A percentile compares a stretch with the other conserved stretches of the same genome.
Evolutionary conservation across 371 early-diverging fungal species (phyloP).

Genomic region (Thermomucor indicae-seudaticae): DNA sequence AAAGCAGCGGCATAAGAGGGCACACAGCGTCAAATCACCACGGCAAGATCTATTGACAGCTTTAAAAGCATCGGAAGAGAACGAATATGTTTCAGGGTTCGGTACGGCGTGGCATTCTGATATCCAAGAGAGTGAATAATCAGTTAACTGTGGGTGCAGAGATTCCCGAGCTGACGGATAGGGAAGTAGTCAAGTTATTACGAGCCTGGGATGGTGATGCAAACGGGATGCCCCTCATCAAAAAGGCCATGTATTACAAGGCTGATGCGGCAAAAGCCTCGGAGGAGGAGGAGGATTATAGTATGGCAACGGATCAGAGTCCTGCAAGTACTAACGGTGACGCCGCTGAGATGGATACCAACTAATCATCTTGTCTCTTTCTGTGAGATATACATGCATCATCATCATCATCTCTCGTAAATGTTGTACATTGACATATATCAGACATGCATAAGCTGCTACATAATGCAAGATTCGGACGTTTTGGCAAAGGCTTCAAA

Average conservation of each 20-base stretch:
- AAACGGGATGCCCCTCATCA: slow-evolving; percentile 42
- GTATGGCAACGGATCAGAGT: too few species aligned
- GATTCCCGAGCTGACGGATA: slow-evolving; percentile 55
- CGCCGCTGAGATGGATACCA: background rate
- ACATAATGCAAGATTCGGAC: background rate
- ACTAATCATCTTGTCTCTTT: background rate
- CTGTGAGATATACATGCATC: background rate
- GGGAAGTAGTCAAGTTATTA: slow-evolving; percentile 46
- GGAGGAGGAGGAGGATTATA: too few species aligned
- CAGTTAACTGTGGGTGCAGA: slow-evolving; percentile 26
- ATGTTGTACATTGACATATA: background rate
- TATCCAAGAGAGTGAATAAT: background rate
- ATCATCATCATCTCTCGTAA: background rate
- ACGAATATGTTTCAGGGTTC: slow-evolving; percentile 55
- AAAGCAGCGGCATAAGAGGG: slow-evolving; percentile 40
- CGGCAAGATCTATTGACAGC: slow-evolving; percentile 46
- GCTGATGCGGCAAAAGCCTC: background rate
- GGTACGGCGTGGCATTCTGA: slow-evolving; percentile 43
- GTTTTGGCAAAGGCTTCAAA: too few species aligned
- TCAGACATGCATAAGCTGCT: background rate
- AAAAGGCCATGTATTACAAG: background rate
- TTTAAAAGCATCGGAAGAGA: slow-evolving; percentile 39
- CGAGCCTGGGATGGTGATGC: slow-evolving; percentile 61
- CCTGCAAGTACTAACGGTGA: background rate
- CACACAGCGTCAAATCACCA: slow-evolving; percentile 46